phyloP scores from a whole-genome alignment of 345 rosid species.

The Aquilaria yunnanensis region DNA sequence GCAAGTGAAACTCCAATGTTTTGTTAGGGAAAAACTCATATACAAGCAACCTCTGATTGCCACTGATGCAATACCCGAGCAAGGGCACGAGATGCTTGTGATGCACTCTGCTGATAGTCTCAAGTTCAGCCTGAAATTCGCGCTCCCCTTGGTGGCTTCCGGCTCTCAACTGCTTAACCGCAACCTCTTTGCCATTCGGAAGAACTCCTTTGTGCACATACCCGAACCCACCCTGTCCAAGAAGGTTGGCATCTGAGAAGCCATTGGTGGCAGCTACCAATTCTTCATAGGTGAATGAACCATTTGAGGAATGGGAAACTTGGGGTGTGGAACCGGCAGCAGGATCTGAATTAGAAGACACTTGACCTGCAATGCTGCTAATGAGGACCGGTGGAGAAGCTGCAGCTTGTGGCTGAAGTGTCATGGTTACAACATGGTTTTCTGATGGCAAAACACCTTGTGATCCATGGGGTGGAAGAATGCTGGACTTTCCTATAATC shows the following conservation, averaged over 20 bases:
- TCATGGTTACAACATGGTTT: slow-evolving; percentile 11
- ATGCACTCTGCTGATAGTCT: slow-evolving; percentile 31
- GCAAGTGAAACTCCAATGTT: slow-evolving; percentile 35
- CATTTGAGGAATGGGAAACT: slow-evolving; percentile 23
- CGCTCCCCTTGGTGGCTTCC: slow-evolving; percentile 34
- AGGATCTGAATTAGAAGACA: slow-evolving; percentile 18
- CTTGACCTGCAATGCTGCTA: slow-evolving; percentile 12
- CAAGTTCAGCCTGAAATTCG: slow-evolving; percentile 35
- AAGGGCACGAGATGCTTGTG: slow-evolving; percentile 35
- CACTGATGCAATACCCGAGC: slow-evolving; percentile 35
- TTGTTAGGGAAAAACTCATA: slow-evolving; percentile 48
- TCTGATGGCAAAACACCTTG: slow-evolving; percentile 7
- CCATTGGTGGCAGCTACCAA: slow-evolving; percentile 25
- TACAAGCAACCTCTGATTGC: slow-evolving; percentile 29
- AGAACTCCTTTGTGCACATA: slow-evolving; percentile 37
- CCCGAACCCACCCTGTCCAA: slow-evolving; percentile 46
- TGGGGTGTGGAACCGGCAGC: slow-evolving; percentile 15
- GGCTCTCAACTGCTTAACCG: slow-evolving; percentile 34
- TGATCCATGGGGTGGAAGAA: slow-evolving; percentile 1
- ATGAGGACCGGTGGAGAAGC: slow-evolving; percentile 8
- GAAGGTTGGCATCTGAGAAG: slow-evolving; percentile 33
- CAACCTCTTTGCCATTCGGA: slow-evolving; percentile 23
- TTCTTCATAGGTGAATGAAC: slow-evolving; percentile 28
- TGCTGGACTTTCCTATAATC: background rate
- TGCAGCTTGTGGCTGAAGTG: slow-evolving; percentile 2